Evolutionary conservation across 1,139 yeast genomes (phyloP), one percentile per base, ranked within the genome.

Genomic region (Ogataea hybrid): DNA sequence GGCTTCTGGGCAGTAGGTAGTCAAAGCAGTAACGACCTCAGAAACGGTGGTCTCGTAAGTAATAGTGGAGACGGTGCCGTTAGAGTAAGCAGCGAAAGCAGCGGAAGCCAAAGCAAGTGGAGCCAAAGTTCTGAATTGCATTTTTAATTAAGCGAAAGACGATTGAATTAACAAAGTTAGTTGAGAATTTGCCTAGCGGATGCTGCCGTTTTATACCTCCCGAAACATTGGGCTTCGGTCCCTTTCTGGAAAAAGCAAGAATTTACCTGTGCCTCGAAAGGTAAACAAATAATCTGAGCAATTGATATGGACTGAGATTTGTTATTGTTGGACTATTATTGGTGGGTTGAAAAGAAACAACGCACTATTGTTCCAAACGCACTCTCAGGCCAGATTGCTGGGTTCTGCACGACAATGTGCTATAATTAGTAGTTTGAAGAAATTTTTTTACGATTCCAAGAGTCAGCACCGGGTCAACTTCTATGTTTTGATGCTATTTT

Each of bases 1-100:
- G 45, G 83, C 62, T 43, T 58, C 68, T 60, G 84, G 84, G 58
- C 84, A 76, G 75, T 74, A 76, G 46, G 84, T 76, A 59, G 79
- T 71, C 67, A 67, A 71, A 49, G 65, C 77, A 51, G 81, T 73
- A 54, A 75, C 79, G 45, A 77, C 75, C 48, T 68, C 64, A 39
- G 56, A 58, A 45, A 68, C 66, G 48, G 71, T 69, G 42, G 59
- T 50, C 37, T 49, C 57, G 46, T 58, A 48, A 37, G 63, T 57
- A 44, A 56, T 42, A 39, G 59, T 50, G 28, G 56, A 40, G 38
- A 53, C 48, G 47, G 63, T 58, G 34, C 32, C 51, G 58, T 61
- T 59, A 32, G 62, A 48, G 63, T 58, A 61, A 48, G 49, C 58
- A 43, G 64, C 63, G 32, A 57, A 44, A 45, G 65, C 61, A 36